These are phyloP conservation scores for Rhinocladiella mackenziei DNA, from an alignment of 2,329 filamentous ascomycete genomes.

Conservation along the genomic window DNA sequence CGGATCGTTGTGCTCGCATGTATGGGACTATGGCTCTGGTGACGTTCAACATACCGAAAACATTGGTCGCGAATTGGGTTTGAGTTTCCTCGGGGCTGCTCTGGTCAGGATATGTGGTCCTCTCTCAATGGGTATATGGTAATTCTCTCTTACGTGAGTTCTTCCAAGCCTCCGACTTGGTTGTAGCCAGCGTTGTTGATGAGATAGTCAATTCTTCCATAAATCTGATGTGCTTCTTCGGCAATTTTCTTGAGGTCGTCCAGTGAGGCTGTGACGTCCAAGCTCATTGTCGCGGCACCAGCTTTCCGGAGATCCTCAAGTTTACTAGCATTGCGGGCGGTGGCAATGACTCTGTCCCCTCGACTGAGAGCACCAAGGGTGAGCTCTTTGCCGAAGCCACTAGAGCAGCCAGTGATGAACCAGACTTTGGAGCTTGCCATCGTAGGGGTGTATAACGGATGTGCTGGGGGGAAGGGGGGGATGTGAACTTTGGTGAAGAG, in stretches of 20 bases:
- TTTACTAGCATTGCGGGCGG: conserved; percentile 32
- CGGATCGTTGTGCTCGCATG: conserved; percentile 34
- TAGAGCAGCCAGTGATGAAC: conserved; percentile 38
- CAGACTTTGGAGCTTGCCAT: conserved; percentile 30
- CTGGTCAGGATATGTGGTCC: neutral
- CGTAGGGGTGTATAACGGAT: neutral
- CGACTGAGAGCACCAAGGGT: conserved; percentile 30
- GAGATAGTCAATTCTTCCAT: conserved; percentile 35
- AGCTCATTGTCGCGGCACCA: conserved; percentile 29
- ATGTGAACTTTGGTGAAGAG: no score
- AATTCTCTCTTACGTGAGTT: conserved; percentile 24
- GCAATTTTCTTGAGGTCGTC: conserved; percentile 15
- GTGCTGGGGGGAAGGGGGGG: no score
- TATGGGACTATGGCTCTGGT: conserved; percentile 38
- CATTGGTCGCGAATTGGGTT: conserved; percentile 38
- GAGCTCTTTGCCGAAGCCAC: conserved; percentile 35
- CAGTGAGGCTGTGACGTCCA: conserved; percentile 29
- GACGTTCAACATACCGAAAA: conserved; percentile 38
- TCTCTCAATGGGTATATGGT: neutral
- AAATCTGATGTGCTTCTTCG: conserved; percentile 13
- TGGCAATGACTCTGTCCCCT: conserved; percentile 38
- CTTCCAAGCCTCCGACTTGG: conserved; percentile 32
- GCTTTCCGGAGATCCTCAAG: conserved; percentile 31
- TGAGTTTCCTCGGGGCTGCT: conserved; percentile 27
- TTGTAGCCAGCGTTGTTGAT: conserved; percentile 37